Base-by-base conservation (phyloP, 176 grass and related monocot species). In the Phyllostachys edulis region DNA sequence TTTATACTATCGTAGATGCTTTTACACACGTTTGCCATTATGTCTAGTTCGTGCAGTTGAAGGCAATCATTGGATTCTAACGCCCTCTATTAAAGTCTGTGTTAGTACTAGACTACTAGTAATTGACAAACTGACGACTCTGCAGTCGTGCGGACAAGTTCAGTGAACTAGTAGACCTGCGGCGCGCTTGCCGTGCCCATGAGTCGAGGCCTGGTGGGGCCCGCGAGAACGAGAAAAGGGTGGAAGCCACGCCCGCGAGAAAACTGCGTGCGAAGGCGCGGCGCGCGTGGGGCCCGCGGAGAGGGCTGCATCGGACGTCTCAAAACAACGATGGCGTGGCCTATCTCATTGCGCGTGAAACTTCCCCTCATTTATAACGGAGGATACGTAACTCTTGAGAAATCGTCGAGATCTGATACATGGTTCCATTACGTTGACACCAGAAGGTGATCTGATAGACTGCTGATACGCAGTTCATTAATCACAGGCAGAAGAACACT, bases 401-500 rank as follows among this genome's bases (percentile, higher is more conserved):
- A 39, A 76, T 37, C 49, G 55, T 38, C 47, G 50, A 39, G 51
- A 12, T 60, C 21, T 24, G n/a, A 24, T 12, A 1, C 10, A 26
- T 69, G 73, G 78, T 64, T 46, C 24, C 54, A 73, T 64, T 52
- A 32, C 56, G 23, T 50, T 41, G 62, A 52, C 46, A 65, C 50
- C 44, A 16, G 55, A 89, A 80, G 77, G 61, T 12, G 60, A 60
- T 67, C 7, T 24, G 50, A 70, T 39, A 45, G 55, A 32, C 26
- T 2, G 52, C n/a, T 60, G 26, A 47, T 44, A 56, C 24, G 50
- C 69, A n/a, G 82, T 84, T 69, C 32, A 21, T 78, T 38, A 65
- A 59, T 59, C 55, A 44, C 54, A 69, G 86, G 75, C 62, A 76
- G 24, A 67, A 68, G 7, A 79, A 46, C 46, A 6, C 15, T 16